Percentiles rank a stretch among this genome's conserved stretches.
Conservation (phyloP, 1,284 basidiomycete genomes). For the Cryptococcus sp. region DNA sequence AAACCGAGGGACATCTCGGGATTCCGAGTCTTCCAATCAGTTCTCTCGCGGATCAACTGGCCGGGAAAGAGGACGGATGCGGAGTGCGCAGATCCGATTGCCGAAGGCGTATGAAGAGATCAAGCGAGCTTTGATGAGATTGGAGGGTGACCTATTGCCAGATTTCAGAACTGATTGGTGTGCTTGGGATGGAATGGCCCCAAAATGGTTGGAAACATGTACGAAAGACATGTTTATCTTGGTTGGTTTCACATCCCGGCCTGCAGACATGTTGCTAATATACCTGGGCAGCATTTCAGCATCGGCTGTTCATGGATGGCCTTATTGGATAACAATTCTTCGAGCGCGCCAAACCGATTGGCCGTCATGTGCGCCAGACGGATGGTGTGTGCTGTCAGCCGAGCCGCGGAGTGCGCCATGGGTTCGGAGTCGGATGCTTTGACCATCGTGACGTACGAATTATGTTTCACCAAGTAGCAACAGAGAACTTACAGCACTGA, state of each 20-base stretch:
- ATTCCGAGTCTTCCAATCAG: slow-evolving; percentile 13
- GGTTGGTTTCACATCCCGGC: too few species aligned
- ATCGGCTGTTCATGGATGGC: not conserved
- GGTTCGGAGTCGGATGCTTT: too few species aligned
- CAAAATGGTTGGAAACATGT: not conserved
- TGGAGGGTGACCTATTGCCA: not conserved
- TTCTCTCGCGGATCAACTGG: not conserved
- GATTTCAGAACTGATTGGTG: not conserved
- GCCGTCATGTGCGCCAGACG: too few species aligned
- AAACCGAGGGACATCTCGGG: slow-evolving; percentile 32
- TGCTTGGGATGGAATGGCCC: not conserved
- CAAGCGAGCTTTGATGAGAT: not conserved
- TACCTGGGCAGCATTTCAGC: not conserved
- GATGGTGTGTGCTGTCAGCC: too few species aligned
- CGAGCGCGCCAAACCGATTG: too few species aligned
- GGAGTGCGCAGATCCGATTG: not conserved
- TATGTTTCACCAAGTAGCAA: too few species aligned
- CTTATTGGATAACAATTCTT: not conserved
- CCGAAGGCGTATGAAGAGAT: not conserved
- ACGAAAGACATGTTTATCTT: not conserved
- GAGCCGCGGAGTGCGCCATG: too few species aligned
- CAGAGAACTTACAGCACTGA: too few species aligned
- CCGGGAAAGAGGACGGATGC: not conserved
- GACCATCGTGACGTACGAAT: too few species aligned
- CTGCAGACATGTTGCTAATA: not conserved